phyloP scores from a whole-genome alignment of 2,329 filamentous ascomycete genomes.

The Mollisia scopiformis region DNA sequence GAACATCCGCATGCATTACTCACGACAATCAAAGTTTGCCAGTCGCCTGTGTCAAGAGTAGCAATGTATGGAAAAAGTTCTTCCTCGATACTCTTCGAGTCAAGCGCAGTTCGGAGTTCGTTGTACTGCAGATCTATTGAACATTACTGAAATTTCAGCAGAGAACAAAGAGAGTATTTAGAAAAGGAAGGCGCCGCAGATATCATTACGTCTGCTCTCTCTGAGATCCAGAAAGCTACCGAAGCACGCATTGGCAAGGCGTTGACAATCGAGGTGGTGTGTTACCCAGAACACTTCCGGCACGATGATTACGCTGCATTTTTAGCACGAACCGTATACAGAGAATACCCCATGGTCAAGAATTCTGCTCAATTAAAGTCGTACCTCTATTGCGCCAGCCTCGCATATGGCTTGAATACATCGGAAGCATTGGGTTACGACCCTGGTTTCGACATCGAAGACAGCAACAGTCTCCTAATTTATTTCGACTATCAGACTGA shows the following conservation, averaged over 20 bases:
- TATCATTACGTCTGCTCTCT: neutral
- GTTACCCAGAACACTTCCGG: neutral
- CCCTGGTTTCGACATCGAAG: neutral
- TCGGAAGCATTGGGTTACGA: neutral
- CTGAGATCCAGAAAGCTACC: neutral
- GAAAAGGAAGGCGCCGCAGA: neutral
- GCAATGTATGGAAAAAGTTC: neutral
- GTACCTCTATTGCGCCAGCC: neutral
- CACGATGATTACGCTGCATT: neutral
- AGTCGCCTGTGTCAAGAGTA: neutral
- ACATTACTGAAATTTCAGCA: no score
- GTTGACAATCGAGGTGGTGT: neutral
- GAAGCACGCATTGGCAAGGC: neutral
- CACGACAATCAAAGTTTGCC: neutral
- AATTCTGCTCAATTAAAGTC: neutral
- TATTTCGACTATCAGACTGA: neutral
- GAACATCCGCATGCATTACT: neutral
- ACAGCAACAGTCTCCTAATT: neutral
- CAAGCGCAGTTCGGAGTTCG: neutral
- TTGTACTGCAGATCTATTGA: no score
- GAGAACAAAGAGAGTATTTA: neutral
- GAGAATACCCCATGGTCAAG: no score
- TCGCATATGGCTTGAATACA: neutral
- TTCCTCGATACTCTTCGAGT: neutral
- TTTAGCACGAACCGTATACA: no score